These are phyloP conservation scores for Epichloe coenophiala DNA, from an alignment of 2,329 filamentous ascomycete genomes.

Conservation along the genomic window DNA sequence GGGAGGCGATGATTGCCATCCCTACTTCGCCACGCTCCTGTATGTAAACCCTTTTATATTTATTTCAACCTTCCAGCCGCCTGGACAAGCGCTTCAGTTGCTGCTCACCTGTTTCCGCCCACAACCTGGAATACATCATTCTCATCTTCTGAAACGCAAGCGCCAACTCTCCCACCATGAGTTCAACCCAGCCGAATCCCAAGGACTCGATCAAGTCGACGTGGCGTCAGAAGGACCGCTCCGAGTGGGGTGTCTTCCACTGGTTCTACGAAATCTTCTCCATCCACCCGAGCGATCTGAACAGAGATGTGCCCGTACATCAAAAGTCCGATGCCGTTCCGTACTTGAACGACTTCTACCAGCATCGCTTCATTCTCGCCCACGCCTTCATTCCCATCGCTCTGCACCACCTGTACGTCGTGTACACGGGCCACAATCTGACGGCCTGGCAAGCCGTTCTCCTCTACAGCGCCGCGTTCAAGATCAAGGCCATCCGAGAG, in stretches of 20 bases:
- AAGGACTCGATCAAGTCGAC: slow-evolving; percentile 6
- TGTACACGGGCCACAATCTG: slow-evolving; percentile 4
- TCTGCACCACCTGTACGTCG: slow-evolving; percentile 3
- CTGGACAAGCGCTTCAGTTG: too few relatives aligned
- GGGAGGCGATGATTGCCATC: not conserved
- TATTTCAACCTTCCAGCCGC: too few relatives aligned
- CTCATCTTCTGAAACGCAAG: too few relatives aligned
- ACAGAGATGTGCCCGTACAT: slow-evolving; percentile 4
- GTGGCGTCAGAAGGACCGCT: slow-evolving; percentile 4
- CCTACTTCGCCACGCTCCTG: too few relatives aligned
- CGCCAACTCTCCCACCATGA: not conserved
- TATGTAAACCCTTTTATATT: too few relatives aligned
- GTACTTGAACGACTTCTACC: slow-evolving; percentile 2
- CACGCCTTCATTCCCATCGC: slow-evolving; percentile 5
- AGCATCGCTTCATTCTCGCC: slow-evolving; percentile 5
- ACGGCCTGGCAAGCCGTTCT: slow-evolving; percentile 4
- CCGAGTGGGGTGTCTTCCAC: slow-evolving; percentile 5
- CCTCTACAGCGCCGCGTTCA: slow-evolving; percentile 3
- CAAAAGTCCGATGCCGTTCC: slow-evolving; percentile 4
- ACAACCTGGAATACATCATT: too few relatives aligned
- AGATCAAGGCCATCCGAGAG: slow-evolving; percentile 5
- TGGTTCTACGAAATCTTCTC: slow-evolving; percentile 5
- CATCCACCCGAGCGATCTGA: slow-evolving; percentile 1
- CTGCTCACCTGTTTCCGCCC: too few relatives aligned
- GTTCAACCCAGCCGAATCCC: not conserved